These are phyloP conservation scores for Bremia lactucae DNA, from an alignment of 352 stramenopile genomes.

Conservation along the genomic window DNA sequence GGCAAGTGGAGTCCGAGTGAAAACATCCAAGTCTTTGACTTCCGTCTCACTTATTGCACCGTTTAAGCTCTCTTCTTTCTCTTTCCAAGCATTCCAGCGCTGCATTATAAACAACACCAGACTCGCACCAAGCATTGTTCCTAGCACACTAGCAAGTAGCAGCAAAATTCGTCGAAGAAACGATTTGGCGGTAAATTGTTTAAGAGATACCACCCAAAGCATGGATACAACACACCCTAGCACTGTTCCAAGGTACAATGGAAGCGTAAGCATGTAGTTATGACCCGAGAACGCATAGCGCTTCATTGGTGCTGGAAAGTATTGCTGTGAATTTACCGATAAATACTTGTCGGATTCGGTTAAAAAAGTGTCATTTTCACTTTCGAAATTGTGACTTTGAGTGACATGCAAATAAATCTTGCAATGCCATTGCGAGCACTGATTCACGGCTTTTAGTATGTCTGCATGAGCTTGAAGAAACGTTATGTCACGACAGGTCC, in stretches of 20 bases:
- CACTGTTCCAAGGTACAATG: slow-evolving; percentile 25
- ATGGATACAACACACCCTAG: slow-evolving; percentile 24
- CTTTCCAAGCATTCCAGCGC: too few species aligned
- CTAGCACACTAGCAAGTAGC: slow-evolving; percentile 15
- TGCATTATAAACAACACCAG: slow-evolving; percentile 12
- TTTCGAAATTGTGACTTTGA: too few species aligned
- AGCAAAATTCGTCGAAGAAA: slow-evolving; percentile 33
- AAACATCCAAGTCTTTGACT: too few species aligned
- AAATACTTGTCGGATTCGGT: too few species aligned
- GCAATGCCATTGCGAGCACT: slow-evolving; percentile 32
- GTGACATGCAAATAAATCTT: slow-evolving; percentile 45
- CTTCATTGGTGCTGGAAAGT: slow-evolving; percentile 21
- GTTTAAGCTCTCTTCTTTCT: too few species aligned
- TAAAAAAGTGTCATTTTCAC: too few species aligned
- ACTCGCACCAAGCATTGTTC: slow-evolving; percentile 20
- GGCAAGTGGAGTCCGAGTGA: too few species aligned
- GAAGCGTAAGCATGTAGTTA: slow-evolving; percentile 19
- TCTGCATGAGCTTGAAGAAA: slow-evolving; percentile 31
- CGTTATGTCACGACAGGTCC: slow-evolving; percentile 39
- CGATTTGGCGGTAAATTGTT: slow-evolving; percentile 19
- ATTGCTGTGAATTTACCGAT: too few species aligned
- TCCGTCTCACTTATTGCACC: too few species aligned
- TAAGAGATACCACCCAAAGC: slow-evolving; percentile 17
- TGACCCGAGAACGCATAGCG: slow-evolving; percentile 25
- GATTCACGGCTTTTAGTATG: slow-evolving; percentile 34